Evolutionary conservation across 768 basidiomycete genomes (phyloP).

Genomic region (Boletus pseudopeckii): DNA sequence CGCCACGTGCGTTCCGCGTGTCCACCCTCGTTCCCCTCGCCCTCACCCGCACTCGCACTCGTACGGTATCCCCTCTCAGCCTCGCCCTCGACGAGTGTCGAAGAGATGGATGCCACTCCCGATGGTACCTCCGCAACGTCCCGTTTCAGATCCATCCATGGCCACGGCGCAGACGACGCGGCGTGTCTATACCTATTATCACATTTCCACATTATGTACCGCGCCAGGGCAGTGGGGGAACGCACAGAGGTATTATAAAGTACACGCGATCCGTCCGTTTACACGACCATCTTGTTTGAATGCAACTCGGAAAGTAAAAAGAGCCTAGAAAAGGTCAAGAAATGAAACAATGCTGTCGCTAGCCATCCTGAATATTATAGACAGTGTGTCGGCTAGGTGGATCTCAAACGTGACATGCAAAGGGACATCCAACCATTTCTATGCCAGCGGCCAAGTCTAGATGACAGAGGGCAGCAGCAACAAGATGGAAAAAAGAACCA

Average conservation of each 20-base stretch:
- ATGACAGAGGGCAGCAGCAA: not conserved
- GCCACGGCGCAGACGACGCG: constrained; percentile 31
- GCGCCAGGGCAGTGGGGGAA: not conserved
- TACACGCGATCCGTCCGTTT: not conserved
- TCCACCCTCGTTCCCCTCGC: too few relatives aligned
- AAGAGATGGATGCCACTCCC: not conserved
- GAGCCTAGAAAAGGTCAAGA: not conserved
- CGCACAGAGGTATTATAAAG: not conserved
- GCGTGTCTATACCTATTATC: constrained; percentile 15
- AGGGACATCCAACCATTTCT: not conserved
- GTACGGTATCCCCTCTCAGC: not conserved
- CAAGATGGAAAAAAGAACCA: not conserved
- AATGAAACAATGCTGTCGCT: too few relatives aligned
- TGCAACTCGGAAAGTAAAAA: not conserved
- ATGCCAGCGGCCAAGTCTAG: not conserved
- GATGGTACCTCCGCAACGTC: not conserved
- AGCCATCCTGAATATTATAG: not conserved
- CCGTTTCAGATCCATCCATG: constrained; percentile 8
- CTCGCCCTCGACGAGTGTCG: not conserved
- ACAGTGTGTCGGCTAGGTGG: not conserved
- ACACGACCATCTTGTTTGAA: not conserved
- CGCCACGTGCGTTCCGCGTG: too few relatives aligned
- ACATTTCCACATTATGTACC: too few relatives aligned
- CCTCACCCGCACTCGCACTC: too few relatives aligned
- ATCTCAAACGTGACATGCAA: too few relatives aligned